phyloP scores from a whole-genome alignment of 805 yeast genomes.

The Yamadazyma akitaensis region DNA sequence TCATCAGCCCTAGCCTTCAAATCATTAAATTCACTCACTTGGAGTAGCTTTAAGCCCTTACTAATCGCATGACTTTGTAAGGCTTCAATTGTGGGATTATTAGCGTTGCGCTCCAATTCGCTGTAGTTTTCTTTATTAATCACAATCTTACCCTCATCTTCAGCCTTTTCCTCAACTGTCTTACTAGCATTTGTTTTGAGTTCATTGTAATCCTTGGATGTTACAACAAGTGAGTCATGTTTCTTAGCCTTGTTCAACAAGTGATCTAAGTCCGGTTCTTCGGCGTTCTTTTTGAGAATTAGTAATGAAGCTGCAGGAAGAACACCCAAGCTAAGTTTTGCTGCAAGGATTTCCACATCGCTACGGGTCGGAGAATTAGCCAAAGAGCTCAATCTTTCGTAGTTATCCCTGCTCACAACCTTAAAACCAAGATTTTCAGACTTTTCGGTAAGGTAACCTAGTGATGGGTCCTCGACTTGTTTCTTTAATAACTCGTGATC shows the following conservation, averaged over 20 bases:
- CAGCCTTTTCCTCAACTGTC: neutral
- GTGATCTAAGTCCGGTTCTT: constrained; percentile 3
- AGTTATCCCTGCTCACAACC: constrained; percentile 10
- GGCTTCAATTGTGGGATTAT: constrained; percentile 3
- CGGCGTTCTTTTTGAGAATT: constrained; percentile 1
- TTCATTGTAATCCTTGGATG: neutral
- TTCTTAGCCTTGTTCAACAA: constrained; percentile 1
- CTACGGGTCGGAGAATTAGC: constrained; percentile 14
- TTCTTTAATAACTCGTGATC: constrained; percentile 7
- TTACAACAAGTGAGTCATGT: neutral
- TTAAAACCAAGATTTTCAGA: constrained; percentile 15
- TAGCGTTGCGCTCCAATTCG: constrained; percentile 5
- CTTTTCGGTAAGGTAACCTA: constrained; percentile 22
- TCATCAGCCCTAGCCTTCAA: constrained; percentile 8
- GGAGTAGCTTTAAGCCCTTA: neutral
- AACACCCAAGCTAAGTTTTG: constrained; percentile 8
- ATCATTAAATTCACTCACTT: constrained; percentile 13
- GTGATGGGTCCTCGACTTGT: constrained; percentile 17
- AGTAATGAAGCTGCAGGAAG: neutral
- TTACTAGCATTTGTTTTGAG: neutral
- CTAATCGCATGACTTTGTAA: neutral
- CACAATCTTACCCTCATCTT: constrained; percentile 18
- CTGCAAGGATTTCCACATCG: constrained; percentile 5
- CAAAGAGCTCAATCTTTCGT: constrained; percentile 1
- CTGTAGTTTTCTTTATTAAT: constrained; percentile 12